Base-by-base conservation (phyloP, 2,329 filamentous ascomycete species). In the Sporothrix globosa region DNA sequence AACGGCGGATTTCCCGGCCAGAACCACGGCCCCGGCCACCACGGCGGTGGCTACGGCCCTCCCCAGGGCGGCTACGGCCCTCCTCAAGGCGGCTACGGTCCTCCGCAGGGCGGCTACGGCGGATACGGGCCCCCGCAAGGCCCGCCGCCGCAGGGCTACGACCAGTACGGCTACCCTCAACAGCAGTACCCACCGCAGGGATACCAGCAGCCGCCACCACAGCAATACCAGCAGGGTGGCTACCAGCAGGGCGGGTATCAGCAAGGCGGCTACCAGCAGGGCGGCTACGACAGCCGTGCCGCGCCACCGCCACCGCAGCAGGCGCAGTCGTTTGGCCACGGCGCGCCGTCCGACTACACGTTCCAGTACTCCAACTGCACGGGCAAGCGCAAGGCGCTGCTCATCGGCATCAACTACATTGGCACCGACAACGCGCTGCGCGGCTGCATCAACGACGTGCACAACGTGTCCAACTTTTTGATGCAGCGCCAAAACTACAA, bases 381-480 rank as follows among this genome's bases (percentile, higher is more conserved):
- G 7, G 91, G 91, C 68, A 86, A 85, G 74, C 85, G 91, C 76
- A 92, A 92, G 82, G 91, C 91, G 9, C 81, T 93, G 70, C 81
- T 93, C 70, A 92, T 93, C 73, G 91, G 91, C 68, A 92, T 93
- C 83, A 93, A 93, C 83, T 93, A 93, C 82, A 90, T 92, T 75
- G 88, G 88, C 68, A 89, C 91, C 77, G 81, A 88, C 27, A 90
- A 87, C 65, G 89, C 92, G 82, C 85, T 93, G 68, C 84, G 88
- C 72, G 91, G 91, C 56, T 93, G 91, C 80, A 92, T 93, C 84
- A 93, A 93, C 80, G 91, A 93, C 78, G 90, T 91, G 46, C 88
- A 90, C 81, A 93, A 93, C 78, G 87, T 93, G 80, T 92, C 90
- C 44, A 81, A 81, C 69, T 93, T 92, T 79, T 81, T 93, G 72